Conservation (phyloP, 2,329 filamentous ascomycete species). For the Monosporascus sp. region DNA sequence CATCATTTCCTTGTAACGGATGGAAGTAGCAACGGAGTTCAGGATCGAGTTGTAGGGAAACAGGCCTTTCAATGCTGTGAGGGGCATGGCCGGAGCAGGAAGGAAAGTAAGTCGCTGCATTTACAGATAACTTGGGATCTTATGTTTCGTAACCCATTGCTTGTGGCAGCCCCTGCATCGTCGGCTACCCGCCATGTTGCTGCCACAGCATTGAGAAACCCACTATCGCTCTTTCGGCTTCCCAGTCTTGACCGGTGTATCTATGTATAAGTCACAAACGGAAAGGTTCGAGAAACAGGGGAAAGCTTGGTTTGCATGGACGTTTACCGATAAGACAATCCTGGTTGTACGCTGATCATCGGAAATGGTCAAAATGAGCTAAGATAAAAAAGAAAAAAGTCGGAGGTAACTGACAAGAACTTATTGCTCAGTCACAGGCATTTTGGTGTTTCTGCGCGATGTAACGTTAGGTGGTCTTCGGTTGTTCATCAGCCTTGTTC, state of each 20-base stretch:
- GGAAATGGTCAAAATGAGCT: not conserved
- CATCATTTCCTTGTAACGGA: slow-evolving; percentile 17
- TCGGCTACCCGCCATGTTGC: not conserved
- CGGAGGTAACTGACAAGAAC: not conserved
- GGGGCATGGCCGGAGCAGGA: not conserved
- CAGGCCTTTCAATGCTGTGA: not conserved
- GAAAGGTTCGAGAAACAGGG: not conserved
- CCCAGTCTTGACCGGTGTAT: not conserved
- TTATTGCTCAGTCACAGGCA: not conserved
- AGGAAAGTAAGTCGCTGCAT: not conserved
- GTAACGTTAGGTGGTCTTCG: too few species aligned
- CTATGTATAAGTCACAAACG: not conserved
- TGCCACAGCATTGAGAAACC: not conserved
- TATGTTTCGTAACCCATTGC: not conserved
- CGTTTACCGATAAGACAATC: not conserved
- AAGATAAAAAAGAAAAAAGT: not conserved
- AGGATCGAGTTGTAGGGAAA: slow-evolving; percentile 1
- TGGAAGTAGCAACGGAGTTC: slow-evolving; percentile 18
- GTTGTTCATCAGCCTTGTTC: too few species aligned
- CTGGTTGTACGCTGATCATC: not conserved
- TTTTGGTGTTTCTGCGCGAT: too few species aligned
- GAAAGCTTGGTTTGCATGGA: not conserved
- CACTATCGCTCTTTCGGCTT: not conserved
- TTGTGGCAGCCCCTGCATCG: not conserved
- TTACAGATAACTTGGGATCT: not conserved